Evolutionary conservation across 352 stramenopile species (phyloP).

Genomic region (Phytophthora cryptogea): DNA sequence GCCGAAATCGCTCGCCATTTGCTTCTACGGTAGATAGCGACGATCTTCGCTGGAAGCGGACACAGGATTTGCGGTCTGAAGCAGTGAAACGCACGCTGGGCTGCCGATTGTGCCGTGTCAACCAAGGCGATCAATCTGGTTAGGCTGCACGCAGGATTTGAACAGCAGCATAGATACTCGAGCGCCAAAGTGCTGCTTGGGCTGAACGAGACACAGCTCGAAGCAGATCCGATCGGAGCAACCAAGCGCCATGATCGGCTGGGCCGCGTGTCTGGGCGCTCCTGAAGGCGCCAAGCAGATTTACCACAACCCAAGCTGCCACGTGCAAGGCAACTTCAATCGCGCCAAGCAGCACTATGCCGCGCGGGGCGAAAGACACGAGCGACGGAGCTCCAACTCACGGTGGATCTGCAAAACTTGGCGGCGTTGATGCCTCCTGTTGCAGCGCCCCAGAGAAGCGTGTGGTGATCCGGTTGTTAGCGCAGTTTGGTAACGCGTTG

Average conservation of each 20-base stretch:
- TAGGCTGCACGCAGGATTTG: constrained; percentile 27
- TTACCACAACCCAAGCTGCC: constrained; percentile 17
- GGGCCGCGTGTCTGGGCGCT: constrained; percentile 22
- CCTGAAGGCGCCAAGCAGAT: constrained; percentile 18
- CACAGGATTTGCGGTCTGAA: constrained; percentile 7
- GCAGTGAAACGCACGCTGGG: constrained; percentile 11
- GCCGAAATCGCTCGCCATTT: not conserved
- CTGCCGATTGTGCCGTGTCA: constrained; percentile 1
- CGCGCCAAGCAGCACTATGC: constrained; percentile 2
- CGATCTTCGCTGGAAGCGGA: constrained; percentile 1
- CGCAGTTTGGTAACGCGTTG: not conserved
- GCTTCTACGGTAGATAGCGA: no score
- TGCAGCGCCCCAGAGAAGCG: not conserved
- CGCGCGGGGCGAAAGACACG: constrained; percentile 15
- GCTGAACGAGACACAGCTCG: constrained; percentile 10
- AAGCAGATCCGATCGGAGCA: constrained; percentile 18
- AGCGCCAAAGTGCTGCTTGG: constrained; percentile 20
- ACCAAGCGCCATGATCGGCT: not conserved
- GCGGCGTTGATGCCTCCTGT: not conserved
- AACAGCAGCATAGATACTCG: constrained; percentile 33
- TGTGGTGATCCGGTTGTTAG: not conserved
- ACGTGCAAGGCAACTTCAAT: constrained; percentile 20
- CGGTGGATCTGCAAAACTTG: constrained; percentile 15
- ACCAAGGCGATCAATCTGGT: constrained; percentile 18
- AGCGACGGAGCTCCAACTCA: constrained; percentile 2